Conservation (phyloP, 768 basidiomycete species). For the Macrocybe gigantea region DNA sequence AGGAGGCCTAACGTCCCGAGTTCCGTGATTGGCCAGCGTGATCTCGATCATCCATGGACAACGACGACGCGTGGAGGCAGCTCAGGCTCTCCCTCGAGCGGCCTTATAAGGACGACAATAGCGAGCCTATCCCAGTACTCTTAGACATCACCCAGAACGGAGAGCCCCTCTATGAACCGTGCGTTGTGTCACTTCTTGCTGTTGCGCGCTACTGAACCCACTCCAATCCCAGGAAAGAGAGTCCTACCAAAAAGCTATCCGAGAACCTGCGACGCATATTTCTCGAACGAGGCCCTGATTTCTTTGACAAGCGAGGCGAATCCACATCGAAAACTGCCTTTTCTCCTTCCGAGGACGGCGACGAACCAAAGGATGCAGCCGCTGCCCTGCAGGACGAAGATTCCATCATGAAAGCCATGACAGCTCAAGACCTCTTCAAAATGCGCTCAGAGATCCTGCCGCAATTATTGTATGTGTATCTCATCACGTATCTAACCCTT, state of each 20-base stretch:
- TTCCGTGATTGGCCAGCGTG: background rate
- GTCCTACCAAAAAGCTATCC: constrained; percentile 53
- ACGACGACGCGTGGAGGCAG: constrained; percentile 45
- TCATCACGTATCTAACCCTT: background rate
- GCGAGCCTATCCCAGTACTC: constrained; percentile 53
- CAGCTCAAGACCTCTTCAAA: constrained; percentile 63
- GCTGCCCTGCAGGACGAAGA: constrained; percentile 21
- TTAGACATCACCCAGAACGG: constrained; percentile 70
- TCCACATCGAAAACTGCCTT: constrained; percentile 2
- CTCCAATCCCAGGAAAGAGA: constrained; percentile 39
- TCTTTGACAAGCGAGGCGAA: constrained; percentile 45
- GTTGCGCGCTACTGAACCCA: constrained; percentile 4
- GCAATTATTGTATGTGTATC: constrained; percentile 62
- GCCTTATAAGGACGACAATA: constrained; percentile 77
- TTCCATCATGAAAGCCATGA: constrained; percentile 46
- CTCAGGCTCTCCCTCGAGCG: constrained; percentile 68
- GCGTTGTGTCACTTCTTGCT: constrained; percentile 20
- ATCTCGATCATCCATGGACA: constrained; percentile 1
- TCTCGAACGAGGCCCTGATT: constrained; percentile 66
- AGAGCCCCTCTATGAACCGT: constrained; percentile 69
- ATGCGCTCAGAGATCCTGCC: constrained; percentile 71
- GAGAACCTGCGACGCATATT: constrained; percentile 67
- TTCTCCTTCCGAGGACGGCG: constrained; percentile 9
- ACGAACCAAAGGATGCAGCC: constrained; percentile 18
- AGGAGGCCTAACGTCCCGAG: too few species aligned